phyloP scores from a whole-genome alignment of 192 early-diverging fungal genomes.

The Coemansia sp. region DNA sequence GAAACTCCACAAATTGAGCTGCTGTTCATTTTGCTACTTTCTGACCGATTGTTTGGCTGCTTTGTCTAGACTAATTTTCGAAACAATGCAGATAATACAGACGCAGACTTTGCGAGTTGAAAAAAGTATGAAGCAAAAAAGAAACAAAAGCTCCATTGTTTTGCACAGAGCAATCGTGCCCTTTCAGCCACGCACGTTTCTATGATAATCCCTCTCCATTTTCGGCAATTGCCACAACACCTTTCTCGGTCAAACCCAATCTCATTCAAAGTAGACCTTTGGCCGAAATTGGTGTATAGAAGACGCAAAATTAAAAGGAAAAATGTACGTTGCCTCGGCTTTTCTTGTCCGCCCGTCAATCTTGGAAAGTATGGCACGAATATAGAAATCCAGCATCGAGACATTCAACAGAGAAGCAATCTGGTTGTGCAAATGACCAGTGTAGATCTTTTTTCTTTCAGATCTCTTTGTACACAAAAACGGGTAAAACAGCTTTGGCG shows the following conservation, averaged over 20 bases:
- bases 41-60: too few species aligned
- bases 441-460: not conserved
- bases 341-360: not conserved
- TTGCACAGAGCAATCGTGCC: not conserved
- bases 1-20: too few species aligned
- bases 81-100: too few species aligned
- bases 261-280: not conserved
- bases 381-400: not conserved
- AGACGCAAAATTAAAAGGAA: not conserved
- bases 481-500: not conserved
- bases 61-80: too few species aligned
- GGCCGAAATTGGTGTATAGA: not conserved
- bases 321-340: conserved; percentile 3
- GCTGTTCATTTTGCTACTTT: too few species aligned
- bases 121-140: too few species aligned
- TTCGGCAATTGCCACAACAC: not conserved
- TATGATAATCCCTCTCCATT: not conserved
- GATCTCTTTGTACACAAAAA: conserved; percentile 7
- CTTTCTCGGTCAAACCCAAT: not conserved
- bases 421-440: not conserved
- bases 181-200: not conserved
- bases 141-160: not conserved
- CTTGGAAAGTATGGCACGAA: not conserved
- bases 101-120: too few species aligned
- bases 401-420: not conserved